Conservation (phyloP, 768 basidiomycete genomes). For the Lactifluus echinatus region DNA sequence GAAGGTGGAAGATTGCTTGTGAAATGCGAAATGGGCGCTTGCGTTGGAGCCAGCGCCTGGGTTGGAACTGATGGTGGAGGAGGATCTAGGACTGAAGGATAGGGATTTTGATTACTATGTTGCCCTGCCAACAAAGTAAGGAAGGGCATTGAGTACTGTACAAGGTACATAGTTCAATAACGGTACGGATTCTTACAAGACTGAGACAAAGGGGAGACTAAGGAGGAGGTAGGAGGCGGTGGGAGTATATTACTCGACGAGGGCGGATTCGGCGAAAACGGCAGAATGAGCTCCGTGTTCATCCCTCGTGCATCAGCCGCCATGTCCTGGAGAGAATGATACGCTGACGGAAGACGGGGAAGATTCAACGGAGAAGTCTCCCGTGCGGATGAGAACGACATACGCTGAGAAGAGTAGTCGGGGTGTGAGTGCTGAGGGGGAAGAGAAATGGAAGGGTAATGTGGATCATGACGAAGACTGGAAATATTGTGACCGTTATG, state of each 20-base stretch:
- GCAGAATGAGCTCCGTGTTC: slow-evolving; percentile 18
- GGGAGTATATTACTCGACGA: slow-evolving; percentile 32
- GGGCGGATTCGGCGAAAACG: slow-evolving; percentile 21
- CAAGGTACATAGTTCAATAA: slow-evolving; percentile 56
- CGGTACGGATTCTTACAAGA: slow-evolving; percentile 69
- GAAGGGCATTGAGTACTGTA: slow-evolving; percentile 59
- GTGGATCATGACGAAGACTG: slow-evolving; percentile 27
- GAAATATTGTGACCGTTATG: slow-evolving; percentile 26
- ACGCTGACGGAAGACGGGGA: slow-evolving; percentile 19
- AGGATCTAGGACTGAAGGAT: slow-evolving; percentile 2
- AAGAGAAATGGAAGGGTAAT: slow-evolving; percentile 22
- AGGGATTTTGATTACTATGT: slow-evolving; percentile 22
- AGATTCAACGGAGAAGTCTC: slow-evolving; percentile 19
- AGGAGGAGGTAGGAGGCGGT: slow-evolving; percentile 47
- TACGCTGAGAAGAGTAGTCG: slow-evolving; percentile 16
- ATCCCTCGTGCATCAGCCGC: slow-evolving; percentile 15
- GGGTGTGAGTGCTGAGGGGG: slow-evolving; percentile 20
- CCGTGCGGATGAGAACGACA: slow-evolving; percentile 19
- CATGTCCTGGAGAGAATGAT: slow-evolving; percentile 13
- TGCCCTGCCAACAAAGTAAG: slow-evolving; percentile 41
- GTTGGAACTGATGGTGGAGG: background rate
- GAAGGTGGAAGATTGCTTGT: slow-evolving; percentile 13
- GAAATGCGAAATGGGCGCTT: slow-evolving; percentile 1
- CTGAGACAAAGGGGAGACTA: slow-evolving; percentile 29
- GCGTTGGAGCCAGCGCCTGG: background rate